Evolutionary conservation across 805 yeast genomes (phyloP).

Genomic region (Debaryomyces prosopidis): DNA sequence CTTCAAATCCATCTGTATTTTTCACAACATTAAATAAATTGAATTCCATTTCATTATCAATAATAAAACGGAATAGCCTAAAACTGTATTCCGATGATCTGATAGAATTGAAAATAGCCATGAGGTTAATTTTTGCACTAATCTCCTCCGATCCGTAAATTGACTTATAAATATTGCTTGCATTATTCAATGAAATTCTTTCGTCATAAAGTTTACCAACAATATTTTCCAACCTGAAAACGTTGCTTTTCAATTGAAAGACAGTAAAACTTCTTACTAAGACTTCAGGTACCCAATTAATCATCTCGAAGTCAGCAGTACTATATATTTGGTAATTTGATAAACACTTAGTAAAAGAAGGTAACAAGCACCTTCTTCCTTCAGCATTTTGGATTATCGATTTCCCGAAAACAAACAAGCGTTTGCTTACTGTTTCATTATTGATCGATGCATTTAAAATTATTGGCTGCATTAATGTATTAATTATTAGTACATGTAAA

Average conservation of each 20-base stretch:
- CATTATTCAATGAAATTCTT: slow-evolving; percentile 28
- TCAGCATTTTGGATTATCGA: slow-evolving; percentile 49
- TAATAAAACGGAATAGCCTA: slow-evolving; percentile 33
- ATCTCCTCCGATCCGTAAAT: slow-evolving; percentile 62
- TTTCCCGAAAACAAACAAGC: slow-evolving; percentile 34
- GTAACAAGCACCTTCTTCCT: slow-evolving; percentile 70
- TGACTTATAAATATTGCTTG: slow-evolving; percentile 37
- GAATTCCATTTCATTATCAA: slow-evolving; percentile 37
- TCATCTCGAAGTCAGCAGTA: slow-evolving; percentile 34
- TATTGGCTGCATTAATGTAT: slow-evolving; percentile 44
- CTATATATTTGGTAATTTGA: slow-evolving; percentile 41
- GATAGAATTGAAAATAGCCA: slow-evolving; percentile 44
- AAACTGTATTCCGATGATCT: slow-evolving; percentile 27
- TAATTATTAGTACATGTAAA: slow-evolving; percentile 59
- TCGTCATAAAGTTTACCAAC: slow-evolving; percentile 55
- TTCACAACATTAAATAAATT: slow-evolving; percentile 51
- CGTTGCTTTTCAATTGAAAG: slow-evolving; percentile 54
- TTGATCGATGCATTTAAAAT: slow-evolving; percentile 40
- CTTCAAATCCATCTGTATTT: slow-evolving; percentile 70
- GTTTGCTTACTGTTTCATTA: slow-evolving; percentile 23
- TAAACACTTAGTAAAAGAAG: slow-evolving; percentile 52
- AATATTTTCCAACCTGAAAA: slow-evolving; percentile 60
- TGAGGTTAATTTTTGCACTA: slow-evolving; percentile 50
- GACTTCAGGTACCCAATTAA: slow-evolving; percentile 52
- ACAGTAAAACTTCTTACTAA: slow-evolving; percentile 47